phyloP scores from a whole-genome alignment of 2,329 filamentous ascomycete genomes.

The Aspergillus quadricinctus region DNA sequence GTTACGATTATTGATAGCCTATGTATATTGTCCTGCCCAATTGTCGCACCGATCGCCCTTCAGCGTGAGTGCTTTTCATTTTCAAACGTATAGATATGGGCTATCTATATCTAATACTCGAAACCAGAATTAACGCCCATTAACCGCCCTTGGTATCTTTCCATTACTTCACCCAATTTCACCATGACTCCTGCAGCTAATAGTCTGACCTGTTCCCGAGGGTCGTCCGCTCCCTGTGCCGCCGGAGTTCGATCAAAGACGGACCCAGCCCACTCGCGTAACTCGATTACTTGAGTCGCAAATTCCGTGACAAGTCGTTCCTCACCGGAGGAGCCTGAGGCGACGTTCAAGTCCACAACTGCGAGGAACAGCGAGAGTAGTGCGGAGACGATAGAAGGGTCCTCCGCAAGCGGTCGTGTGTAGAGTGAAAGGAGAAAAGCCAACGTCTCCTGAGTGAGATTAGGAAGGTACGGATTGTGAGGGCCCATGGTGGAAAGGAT shows the following conservation, averaged over 20 bases:
- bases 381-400: constrained; percentile 65
- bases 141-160: constrained; percentile 72
- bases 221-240: constrained; percentile 48
- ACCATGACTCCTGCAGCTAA: constrained; percentile 79
- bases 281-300: constrained; percentile 75
- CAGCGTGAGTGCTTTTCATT: background rate
- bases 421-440: constrained; percentile 71
- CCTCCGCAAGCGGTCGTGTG: constrained; percentile 49
- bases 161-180: constrained; percentile 72
- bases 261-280: constrained; percentile 75
- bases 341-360: constrained; percentile 71
- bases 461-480: constrained; percentile 67
- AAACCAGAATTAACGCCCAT: constrained; percentile 63
- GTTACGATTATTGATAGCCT: background rate
- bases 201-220: constrained; percentile 38
- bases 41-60: background rate
- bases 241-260: constrained; percentile 61
- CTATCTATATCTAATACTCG: constrained; percentile 24
- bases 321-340: constrained; percentile 47
- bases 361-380: constrained; percentile 76
- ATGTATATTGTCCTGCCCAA: background rate
- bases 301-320: constrained; percentile 70
- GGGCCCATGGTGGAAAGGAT: constrained; percentile 80
- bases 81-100: background rate
- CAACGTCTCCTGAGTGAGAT: constrained; percentile 82